A percentile compares a stretch with the other conserved stretches of the same genome.
These are phyloP conservation scores for Clitocybe nebularis DNA, from an alignment of 1,284 basidiomycete genomes.

Conservation along the genomic window DNA sequence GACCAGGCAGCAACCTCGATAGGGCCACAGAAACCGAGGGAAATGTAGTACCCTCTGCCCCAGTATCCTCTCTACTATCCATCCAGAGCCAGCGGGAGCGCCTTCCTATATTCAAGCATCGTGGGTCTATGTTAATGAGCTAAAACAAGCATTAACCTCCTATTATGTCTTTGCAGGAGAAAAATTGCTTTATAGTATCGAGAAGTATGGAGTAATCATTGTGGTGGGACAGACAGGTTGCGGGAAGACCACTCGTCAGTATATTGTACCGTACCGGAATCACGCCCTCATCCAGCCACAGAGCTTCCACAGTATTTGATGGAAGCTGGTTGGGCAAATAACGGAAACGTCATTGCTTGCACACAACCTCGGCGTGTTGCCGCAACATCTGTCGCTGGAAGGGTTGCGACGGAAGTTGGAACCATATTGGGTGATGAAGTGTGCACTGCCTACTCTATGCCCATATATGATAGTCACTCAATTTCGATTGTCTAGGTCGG, in stretches of 20 bases:
- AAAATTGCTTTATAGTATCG: slow-evolving; percentile 79
- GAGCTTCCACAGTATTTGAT: slow-evolving; percentile 93
- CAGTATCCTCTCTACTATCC: slow-evolving; percentile 51
- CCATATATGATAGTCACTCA: too few species aligned
- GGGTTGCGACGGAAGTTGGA: slow-evolving; percentile 90
- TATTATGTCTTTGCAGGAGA: slow-evolving; percentile 45
- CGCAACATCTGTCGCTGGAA: slow-evolving; percentile 88
- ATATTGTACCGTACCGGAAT: background rate
- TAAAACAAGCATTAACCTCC: background rate
- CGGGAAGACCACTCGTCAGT: slow-evolving; percentile 94
- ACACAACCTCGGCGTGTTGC: slow-evolving; percentile 96
- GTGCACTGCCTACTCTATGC: slow-evolving; percentile 21
- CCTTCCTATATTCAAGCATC: slow-evolving; percentile 87
- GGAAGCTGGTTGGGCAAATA: slow-evolving; percentile 84
- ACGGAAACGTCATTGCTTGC: slow-evolving; percentile 80
- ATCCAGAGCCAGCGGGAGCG: slow-evolving; percentile 75
- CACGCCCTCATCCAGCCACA: slow-evolving; percentile 24
- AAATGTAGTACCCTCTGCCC: slow-evolving; percentile 61
- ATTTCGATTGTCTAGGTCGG: slow-evolving; percentile 66
- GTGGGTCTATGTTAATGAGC: slow-evolving; percentile 37
- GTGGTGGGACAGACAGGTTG: slow-evolving; percentile 96
- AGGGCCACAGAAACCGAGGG: slow-evolving; percentile 75
- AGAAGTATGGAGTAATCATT: slow-evolving; percentile 80
- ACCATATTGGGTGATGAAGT: slow-evolving; percentile 89
- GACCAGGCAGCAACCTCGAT: slow-evolving; percentile 86